Base-by-base conservation (phyloP, 208 protist species). In the Wallacemonas sp. region DNA sequence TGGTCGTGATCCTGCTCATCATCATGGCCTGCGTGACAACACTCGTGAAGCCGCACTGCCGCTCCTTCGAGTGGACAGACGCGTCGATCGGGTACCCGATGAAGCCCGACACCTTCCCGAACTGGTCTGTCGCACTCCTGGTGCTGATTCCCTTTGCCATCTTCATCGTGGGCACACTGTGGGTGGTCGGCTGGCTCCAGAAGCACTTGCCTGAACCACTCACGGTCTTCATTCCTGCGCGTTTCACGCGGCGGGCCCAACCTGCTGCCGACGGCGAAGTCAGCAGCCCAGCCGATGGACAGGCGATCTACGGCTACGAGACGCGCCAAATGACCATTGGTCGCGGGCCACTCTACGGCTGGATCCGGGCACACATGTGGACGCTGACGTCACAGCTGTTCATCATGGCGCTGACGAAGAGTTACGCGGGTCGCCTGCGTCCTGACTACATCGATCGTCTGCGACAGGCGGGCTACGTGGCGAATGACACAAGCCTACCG, bases 361-460 rank as follows among this genome's bases (percentile, higher is more conserved):
- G 89, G 87, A 33, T 85, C 36, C 69, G 70, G 39, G 72, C 70
- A 1, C 84, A 89, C 14, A 26, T 88, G 2, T 83, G 81, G 74
- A 56, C 89, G 0, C 19, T 76, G 0, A 56, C 65, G 0, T 34
- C 86, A 16, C 52, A 88, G 33, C 54, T 76, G 8, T 66, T 76
- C 34, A 68, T 86, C 0, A 65, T 76, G 34, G 60, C 73, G 19
- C 2, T 87, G 3, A 32, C 85, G 1, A 92, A 95, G 62, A 24
- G 93, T 8, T 87, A 84, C 58, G 90, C 92, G 17, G 95, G 96
- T 11, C 77, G 96, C 12, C 84, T 95, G 24, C 81, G 96, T 1
- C 96, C 96, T 17, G 88, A 98, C 80, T 98, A 88, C 71, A 63
- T 91, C 9, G 65, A 47, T 21, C 82, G 87, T 11, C 71, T 95